Base-by-base conservation (phyloP, 2,329 filamentous ascomycete species). In the Trichoderma sp. region DNA sequence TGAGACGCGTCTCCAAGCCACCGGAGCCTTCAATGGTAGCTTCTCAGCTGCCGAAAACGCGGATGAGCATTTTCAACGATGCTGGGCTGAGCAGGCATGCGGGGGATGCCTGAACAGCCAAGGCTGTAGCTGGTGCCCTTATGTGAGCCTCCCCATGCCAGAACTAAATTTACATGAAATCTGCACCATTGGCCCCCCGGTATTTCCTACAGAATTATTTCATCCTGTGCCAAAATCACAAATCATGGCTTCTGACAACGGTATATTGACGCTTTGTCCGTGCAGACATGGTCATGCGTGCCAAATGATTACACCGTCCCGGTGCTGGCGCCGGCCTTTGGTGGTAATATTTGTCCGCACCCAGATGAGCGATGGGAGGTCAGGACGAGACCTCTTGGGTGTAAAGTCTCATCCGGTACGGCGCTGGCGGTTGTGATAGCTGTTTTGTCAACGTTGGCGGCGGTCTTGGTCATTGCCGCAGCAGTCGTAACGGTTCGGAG, bases 101-200 rank as follows among this genome's bases (percentile, higher is more conserved):
- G 77, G 78, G 12, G 76, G 78, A 11, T 89, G 87, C 77, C 79
- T 89, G 9, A 74, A 74, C 47, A 74, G 81, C 24, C 73, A 81
- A 4, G 78, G 81, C 64, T 88, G 86, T 74, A 85, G 84, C 72
- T 88, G 86, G 86, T 88, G 86, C 77, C 86, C 86, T 21, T 86
- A 84, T 76, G 86, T 87, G 80, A 67, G 83, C 78, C 58, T 66
- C 21, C 24, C 26, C 8, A 21, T 56, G 51, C 56, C 63, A 12
- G 51, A 51, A 14, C 11, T 51, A 2, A 51, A 51, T 51, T 21
- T 51, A 24, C n/a, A 51, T 11, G n/a, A 51, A 51, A 51, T 21
- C 21, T 51, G 21, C 11, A 6, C 47, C 9, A 14, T 51, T 21
- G 28, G 1, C 15, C 36, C 36, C 15, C n/a, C 3, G 4, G 24